Evolutionary conservation across 176 grass and related monocot genomes (phyloP).

Genomic region (Oryza meyeriana): DNA sequence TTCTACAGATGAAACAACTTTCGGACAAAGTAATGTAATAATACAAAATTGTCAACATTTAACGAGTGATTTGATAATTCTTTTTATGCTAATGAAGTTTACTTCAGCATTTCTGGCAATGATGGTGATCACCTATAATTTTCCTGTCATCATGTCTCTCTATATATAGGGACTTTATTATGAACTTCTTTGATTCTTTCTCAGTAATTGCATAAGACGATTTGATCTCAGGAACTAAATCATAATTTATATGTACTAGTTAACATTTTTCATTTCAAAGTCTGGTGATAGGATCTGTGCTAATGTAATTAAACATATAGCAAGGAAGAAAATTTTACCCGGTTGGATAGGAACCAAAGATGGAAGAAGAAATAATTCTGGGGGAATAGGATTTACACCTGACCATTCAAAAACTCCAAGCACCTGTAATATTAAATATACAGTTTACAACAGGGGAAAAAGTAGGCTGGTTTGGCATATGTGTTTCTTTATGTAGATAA

Average conservation of each 20-base stretch:
- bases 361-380: constrained; percentile 69
- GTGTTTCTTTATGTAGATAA: background rate
- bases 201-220: background rate
- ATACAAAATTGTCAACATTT: background rate
- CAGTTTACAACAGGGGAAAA: constrained; percentile 5
- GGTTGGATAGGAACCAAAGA: constrained; percentile 66
- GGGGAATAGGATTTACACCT: constrained; percentile 62
- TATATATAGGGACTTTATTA: background rate
- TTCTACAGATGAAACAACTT: background rate
- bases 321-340: constrained; percentile 36
- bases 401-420: constrained; percentile 83
- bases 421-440: constrained; percentile 39
- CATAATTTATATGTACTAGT: background rate
- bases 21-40: background rate
- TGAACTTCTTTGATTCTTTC: background rate
- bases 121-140: background rate
- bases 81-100: background rate
- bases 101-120: background rate
- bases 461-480: background rate
- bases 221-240: background rate
- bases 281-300: background rate
- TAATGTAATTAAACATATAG: background rate
- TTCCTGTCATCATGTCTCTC: background rate
- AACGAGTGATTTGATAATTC: background rate
- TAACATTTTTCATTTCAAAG: background rate